Evolutionary conservation across 73 alveolate species (phyloP), one percentile per base, ranked within the genome.

Genomic region (Blepharisma stoltei): DNA sequence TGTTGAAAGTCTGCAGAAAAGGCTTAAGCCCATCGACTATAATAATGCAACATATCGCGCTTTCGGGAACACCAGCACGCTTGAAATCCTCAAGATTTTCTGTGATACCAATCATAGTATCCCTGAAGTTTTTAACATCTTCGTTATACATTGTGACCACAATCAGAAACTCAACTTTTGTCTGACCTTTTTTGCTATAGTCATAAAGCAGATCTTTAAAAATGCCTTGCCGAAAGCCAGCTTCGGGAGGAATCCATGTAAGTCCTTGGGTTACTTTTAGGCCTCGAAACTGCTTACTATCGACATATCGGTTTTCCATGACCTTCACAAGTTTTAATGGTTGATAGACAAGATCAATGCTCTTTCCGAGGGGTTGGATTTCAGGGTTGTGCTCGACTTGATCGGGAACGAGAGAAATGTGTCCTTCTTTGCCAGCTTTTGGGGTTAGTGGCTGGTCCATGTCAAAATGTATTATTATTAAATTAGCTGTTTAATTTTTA

Each of bases 61-160:
- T 38, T 9, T n/a, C 46, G 38, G 14, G 18, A 4, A 60, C 45
- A 14, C 45, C 45, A 8, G 73, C 73, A 5, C 46, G 46, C 23
- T 25, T 60, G 5, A 60, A 60, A 60, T 60, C 37, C 3, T 60
- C 46, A 60, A 69, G 79, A 69, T 79, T 79, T 43, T 81, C 73
- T 20, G 65, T 50, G 27, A 77, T 54, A 6, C 90, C 90, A 6
- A 66, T 50, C 67, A 82, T 37, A 7, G 90, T 77, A 4, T 82
- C 77, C 6, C 21, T 18, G 32, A 82, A 69, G 20, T 82, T 71
- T 55, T 65, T 54, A 0, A 8, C 47, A 5, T 75, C 60, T 69
- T 82, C 90, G 77, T 82, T 82, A 77, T 82, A 82, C 90, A 82
- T 82, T 18, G 90, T 76, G n/a, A 82, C 84, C 48, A 69, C 79